Evolutionary conservation across 2,329 filamentous ascomycete species (phyloP).

Genomic region (Aspergillus hiratsukae): DNA sequence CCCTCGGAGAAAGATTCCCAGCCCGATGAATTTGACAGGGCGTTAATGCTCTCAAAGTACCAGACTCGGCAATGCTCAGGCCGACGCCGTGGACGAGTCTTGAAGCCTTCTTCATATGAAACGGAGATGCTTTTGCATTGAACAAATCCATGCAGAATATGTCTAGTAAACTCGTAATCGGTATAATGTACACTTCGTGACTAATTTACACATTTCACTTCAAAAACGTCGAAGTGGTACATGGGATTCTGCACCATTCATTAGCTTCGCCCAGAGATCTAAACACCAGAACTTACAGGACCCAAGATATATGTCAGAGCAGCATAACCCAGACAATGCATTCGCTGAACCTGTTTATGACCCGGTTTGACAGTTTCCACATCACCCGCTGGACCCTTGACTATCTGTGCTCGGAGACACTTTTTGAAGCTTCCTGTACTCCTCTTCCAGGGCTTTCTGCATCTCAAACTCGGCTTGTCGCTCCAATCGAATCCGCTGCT

Average conservation of each 20-base stretch:
- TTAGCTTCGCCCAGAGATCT: not conserved
- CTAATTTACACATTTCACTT: conserved; percentile 1
- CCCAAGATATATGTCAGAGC: not conserved
- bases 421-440: conserved; percentile 84
- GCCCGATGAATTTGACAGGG: no score
- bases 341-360: conserved; percentile 33
- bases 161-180: not conserved
- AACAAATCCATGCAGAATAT: not conserved
- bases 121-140: not conserved
- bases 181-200: conserved; percentile 1
- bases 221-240: not conserved
- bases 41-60: not conserved
- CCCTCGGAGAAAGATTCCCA: no score
- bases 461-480: conserved; percentile 92
- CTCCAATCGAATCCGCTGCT: conserved; percentile 84
- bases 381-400: conserved; percentile 13
- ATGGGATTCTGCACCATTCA: not conserved
- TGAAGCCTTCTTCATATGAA: not conserved
- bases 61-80: not conserved
- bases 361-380: conserved; percentile 15
- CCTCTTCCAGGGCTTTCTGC: conserved; percentile 76
- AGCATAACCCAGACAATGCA: conserved; percentile 43
- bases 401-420: conserved; percentile 53
- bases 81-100: not conserved
- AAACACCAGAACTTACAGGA: not conserved